Base-by-base conservation (phyloP, 768 basidiomycete species). In the Tricholoma sp. region DNA sequence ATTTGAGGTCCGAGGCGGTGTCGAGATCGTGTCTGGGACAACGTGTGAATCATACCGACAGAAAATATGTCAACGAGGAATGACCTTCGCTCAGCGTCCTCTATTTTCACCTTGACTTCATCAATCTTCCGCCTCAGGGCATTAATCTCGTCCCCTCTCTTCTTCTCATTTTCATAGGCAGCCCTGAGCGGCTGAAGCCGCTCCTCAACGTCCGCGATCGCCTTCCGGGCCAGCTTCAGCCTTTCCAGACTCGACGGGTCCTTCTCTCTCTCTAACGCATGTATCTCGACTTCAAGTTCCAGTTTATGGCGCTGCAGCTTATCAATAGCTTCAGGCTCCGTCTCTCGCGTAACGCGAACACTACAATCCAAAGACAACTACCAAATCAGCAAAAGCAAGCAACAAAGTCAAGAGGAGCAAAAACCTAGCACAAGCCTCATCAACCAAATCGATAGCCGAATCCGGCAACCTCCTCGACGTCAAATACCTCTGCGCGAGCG, bases 251-350 rank as follows among this genome's bases (percentile, higher is more conserved):
- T 94, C 4, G 91, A 89, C 5, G 82, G 68, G 57, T 97, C 94
- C 69, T 93, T 95, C 70, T 97, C 94, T 48, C 94, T 83, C 67
- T 94, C 91, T 51, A 98, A 75, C 8, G 96, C 96, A 67, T 97
- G 94, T 18, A 97, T 89, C 68, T 97, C 96, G 17, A 98, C 86
- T 66, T 98, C 91, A 29, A 98, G 80, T 66, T 96, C 91, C 32
- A 98, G 81, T 69, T 91, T 94, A 52, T 80, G 80, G 17, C 94
- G 85, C 66, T 96, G 91, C 15, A 98, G 79, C 61, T 87, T 86
- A 72, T 98, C 96, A 64, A 98, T 90, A 3, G 82, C 88, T 72
- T 98, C 96, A 0, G 96, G 96, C 57, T 90, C 84, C 0, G 94
- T 98, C 74, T 99, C 96, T 42, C 93, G 86, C 28, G 91, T 91